Conservation (phyloP, 768 basidiomycete species). For the Termitomyces sp. region DNA sequence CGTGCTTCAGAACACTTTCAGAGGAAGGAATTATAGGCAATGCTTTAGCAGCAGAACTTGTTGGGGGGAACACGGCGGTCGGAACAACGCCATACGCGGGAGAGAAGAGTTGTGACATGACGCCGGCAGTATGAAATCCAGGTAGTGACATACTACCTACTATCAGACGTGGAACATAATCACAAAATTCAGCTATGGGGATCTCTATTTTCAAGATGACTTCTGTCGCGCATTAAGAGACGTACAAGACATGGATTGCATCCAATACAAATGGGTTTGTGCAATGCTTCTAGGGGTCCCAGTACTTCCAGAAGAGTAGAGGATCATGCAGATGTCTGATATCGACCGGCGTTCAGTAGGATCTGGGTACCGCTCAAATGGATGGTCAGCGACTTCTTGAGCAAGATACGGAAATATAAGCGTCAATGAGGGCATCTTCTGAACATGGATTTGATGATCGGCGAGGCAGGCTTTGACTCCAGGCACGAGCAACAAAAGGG, state of each 20-base stretch:
- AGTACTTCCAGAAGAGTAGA: too few species aligned
- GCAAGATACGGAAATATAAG: too few species aligned
- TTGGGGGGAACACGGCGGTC: conserved; percentile 20
- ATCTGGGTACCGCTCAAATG: too few species aligned
- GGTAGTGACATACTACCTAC: conserved; percentile 22
- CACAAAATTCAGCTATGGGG: conserved; percentile 4
- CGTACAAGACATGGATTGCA: too few species aligned
- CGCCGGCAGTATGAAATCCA: conserved; percentile 23
- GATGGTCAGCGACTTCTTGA: too few species aligned
- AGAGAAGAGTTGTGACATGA: conserved; percentile 17
- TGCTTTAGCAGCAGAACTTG: conserved; percentile 1
- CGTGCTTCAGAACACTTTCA: conserved; percentile 23
- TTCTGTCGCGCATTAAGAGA: neutral
- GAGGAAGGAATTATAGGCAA: conserved; percentile 27
- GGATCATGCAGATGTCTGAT: too few species aligned
- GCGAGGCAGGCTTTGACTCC: conserved; percentile 1
- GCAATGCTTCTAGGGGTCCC: too few species aligned
- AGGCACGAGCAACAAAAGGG: conserved; percentile 15
- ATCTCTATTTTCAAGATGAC: conserved; percentile 3
- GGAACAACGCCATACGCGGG: conserved; percentile 14
- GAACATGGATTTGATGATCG: too few species aligned
- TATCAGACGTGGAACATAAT: neutral
- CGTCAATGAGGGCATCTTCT: too few species aligned
- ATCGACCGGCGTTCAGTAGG: too few species aligned
- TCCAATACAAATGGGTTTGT: too few species aligned